phyloP scores from a whole-genome alignment of 2,329 filamentous ascomycete genomes.

The Torrubiellomyces zombiae region DNA sequence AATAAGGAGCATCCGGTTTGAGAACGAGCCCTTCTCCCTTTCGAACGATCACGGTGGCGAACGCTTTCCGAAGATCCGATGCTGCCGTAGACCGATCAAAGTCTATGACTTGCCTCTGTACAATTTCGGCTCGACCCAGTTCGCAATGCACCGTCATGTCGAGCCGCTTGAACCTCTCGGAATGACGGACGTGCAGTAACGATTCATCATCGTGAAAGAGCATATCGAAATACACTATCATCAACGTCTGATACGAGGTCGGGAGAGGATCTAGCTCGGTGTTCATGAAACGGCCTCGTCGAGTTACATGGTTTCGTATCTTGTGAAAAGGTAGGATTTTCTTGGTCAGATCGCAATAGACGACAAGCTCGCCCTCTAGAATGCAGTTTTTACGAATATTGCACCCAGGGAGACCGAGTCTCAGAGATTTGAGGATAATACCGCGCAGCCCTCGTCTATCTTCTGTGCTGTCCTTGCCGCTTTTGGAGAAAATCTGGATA shows the following conservation, averaged over 20 bases:
- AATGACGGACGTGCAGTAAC: slow-evolving; percentile 33
- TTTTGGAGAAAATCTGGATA: slow-evolving; percentile 81
- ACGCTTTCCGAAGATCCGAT: slow-evolving; percentile 40
- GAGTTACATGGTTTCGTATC: slow-evolving; percentile 61
- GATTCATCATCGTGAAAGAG: slow-evolving; percentile 37
- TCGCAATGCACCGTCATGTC: slow-evolving; percentile 32
- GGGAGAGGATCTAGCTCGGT: slow-evolving; percentile 49
- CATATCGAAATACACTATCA: slow-evolving; percentile 45
- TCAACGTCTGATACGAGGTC: slow-evolving; percentile 35
- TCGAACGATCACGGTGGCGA: slow-evolving; percentile 48
- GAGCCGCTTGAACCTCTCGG: slow-evolving; percentile 43
- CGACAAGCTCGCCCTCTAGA: slow-evolving; percentile 67
- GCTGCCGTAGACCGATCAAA: slow-evolving; percentile 38
- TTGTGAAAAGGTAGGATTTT: slow-evolving; percentile 63
- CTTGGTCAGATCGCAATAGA: slow-evolving; percentile 50
- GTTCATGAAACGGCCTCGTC: slow-evolving; percentile 55
- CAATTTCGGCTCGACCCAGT: slow-evolving; percentile 48
- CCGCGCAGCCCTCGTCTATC: slow-evolving; percentile 48
- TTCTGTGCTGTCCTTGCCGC: slow-evolving; percentile 70
- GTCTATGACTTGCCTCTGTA: slow-evolving; percentile 50
- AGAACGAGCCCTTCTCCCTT: slow-evolving; percentile 66
- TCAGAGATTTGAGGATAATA: slow-evolving; percentile 46
- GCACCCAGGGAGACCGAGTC: slow-evolving; percentile 40
- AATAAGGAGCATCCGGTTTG: slow-evolving; percentile 68
- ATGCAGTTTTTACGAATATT: slow-evolving; percentile 52